Evolutionary conservation across 1,139 yeast species (phyloP), one percentile per base, ranked within the genome.

Genomic region (Yamadazyma epiphylla): DNA sequence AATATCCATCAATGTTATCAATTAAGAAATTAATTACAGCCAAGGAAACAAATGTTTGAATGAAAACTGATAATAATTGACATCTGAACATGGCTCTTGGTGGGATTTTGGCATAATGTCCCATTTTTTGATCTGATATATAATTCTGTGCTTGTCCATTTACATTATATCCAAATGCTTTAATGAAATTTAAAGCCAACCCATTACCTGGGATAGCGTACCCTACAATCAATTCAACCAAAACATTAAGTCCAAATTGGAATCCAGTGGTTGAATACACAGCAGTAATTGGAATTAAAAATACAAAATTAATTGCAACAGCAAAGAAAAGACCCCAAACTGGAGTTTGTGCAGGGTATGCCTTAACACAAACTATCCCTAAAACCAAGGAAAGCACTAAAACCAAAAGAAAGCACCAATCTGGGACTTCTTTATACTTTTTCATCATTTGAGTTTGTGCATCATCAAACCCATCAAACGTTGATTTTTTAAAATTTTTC

Each of bases 131-230:
- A 41, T 71, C 70, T 3, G 69, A 47, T 28, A 74, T 57, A 49
- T 67, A 76, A 43, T 58, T 61, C 26, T 71, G 72, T 8, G 81
- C 78, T 50, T 76, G 81, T 3, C 70, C 70, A 49, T 68, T 73
- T 39, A 74, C 71, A 46, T 74, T 74, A 40, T 64, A 64, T 12
- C 81, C 82, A 36, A 64, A 64, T 1, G 78, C 74, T 47, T 76
- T 76, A 41, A 75, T 55, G 13, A 71, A 63, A 69, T 71, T 75
- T 36, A 74, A 52, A 2, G 82, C 81, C 28, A 61, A 54, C 24
- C 77, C 78, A 33, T 75, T 74, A 28, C 80, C 80, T 14, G 80
- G 82, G 15, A 77, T 39, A 2, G 79, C 77, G 41, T 75, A 74
- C 12, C 83, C 83, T 27, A 72, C 59, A 35, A 77, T 64, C 41